Percentiles rank a stretch among this genome's conserved stretches.
Evolutionary conservation across 345 rosid genomes (phyloP).

Genomic region (Clarkia xantiana): DNA sequence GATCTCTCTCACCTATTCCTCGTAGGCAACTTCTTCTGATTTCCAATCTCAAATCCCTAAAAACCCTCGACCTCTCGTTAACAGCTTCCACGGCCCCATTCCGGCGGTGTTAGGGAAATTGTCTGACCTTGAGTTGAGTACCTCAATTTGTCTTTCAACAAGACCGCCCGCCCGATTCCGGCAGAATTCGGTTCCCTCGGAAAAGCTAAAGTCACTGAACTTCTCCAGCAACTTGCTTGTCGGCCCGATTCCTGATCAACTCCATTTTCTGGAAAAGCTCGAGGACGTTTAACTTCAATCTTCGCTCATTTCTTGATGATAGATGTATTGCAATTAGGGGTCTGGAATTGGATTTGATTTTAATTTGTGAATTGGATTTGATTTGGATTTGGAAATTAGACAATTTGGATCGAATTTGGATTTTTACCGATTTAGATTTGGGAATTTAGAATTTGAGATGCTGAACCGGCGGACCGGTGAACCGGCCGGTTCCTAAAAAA

Average conservation of each 20-base stretch:
- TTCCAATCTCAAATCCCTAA: conserved; percentile 58
- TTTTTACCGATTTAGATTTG: too few species aligned
- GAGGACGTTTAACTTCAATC: conserved; percentile 60
- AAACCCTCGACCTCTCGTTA: conserved; percentile 44
- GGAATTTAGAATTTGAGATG: too few species aligned
- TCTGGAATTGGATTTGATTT: too few species aligned
- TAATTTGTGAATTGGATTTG: too few species aligned
- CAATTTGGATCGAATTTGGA: too few species aligned
- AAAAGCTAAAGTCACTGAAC: conserved; percentile 45
- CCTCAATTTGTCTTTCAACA: conserved; percentile 64
- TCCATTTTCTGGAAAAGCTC: conserved; percentile 41
- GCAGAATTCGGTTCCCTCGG: conserved; percentile 41
- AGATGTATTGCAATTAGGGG: too few species aligned
- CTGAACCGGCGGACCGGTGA: too few species aligned
- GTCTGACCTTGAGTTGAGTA: conserved; percentile 49
- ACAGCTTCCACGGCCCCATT: conserved; percentile 51
- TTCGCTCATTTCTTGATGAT: too few species aligned
- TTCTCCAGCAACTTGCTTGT: conserved; percentile 51
- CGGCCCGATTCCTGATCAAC: conserved; percentile 54
- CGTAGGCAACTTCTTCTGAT: conserved; percentile 52
- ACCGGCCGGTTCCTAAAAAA: too few species aligned
- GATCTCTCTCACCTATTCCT: conserved; percentile 69
- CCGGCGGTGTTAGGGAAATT: conserved; percentile 55
- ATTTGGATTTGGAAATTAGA: too few species aligned
- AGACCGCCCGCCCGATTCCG: conserved; percentile 51